Evolutionary conservation across 2,329 filamentous ascomycete genomes (phyloP).

Genomic region (Sporothrix inflata): DNA sequence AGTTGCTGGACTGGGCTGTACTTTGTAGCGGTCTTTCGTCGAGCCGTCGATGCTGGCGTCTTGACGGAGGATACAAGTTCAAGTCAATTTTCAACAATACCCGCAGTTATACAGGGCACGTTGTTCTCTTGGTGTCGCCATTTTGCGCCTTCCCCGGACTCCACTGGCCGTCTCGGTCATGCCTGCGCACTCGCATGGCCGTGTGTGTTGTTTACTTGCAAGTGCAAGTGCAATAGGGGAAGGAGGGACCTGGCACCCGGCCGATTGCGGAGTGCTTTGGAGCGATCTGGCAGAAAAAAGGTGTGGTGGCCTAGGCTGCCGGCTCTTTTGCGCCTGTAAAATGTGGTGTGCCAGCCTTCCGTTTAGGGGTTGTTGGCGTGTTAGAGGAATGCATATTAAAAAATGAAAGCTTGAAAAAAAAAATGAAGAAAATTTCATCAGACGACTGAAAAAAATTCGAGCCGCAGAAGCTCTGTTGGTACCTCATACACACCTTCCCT

Average conservation of each 20-base stretch:
- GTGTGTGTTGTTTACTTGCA: neutral
- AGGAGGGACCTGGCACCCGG: neutral
- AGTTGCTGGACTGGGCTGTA: neutral
- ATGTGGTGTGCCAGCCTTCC: slow-evolving; percentile 10
- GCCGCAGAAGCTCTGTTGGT: neutral
- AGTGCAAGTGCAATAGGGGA: slow-evolving; percentile 7
- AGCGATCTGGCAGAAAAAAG: neutral
- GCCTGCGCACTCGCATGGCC: neutral
- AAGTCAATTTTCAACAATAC: no score
- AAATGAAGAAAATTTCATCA: neutral
- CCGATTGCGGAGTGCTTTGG: slow-evolving; percentile 1
- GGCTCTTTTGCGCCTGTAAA: slow-evolving; percentile 6
- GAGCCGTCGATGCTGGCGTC: no score
- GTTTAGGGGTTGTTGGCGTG: neutral
- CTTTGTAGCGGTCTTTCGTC: no score
- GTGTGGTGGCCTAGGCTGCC: neutral
- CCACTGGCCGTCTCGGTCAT: neutral
- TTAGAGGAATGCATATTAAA: neutral
- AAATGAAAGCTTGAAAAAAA: neutral
- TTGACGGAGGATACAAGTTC: no score
- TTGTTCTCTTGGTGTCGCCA: neutral
- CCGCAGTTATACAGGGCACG: no score
- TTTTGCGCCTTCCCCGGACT: slow-evolving; percentile 27
- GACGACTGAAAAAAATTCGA: slow-evolving; percentile 3
- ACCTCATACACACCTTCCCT: neutral